Percentiles rank a stretch among this genome's conserved stretches.
phyloP scores from a whole-genome alignment of 1,284 basidiomycete species.

The Cryptococcus hybrid region DNA sequence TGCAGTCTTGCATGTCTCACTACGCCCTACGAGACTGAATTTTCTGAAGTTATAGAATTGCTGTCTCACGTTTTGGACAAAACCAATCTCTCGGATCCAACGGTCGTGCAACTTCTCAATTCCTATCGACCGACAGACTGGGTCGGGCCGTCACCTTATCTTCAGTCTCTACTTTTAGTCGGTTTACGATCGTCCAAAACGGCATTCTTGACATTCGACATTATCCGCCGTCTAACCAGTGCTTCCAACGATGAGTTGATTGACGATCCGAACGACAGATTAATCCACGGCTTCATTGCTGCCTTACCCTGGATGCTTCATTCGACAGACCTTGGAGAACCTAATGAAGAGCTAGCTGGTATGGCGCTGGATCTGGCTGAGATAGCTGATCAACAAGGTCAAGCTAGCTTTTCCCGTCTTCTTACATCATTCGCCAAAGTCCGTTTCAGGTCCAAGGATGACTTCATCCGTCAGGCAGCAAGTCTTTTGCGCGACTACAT shows the following conservation, averaged over 20 bases:
- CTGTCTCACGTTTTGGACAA: conserved; percentile 68
- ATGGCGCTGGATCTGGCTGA: conserved; percentile 73
- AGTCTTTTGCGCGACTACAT: conserved; percentile 75
- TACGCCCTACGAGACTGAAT: conserved; percentile 81
- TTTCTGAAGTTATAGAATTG: conserved; percentile 65
- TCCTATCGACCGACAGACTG: conserved; percentile 71
- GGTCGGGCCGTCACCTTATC: conserved; percentile 60
- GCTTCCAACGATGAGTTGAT: conserved; percentile 66
- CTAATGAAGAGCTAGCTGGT: conserved; percentile 62
- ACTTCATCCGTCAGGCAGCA: conserved; percentile 88
- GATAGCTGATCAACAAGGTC: conserved; percentile 69
- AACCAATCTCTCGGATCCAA: conserved; percentile 68
- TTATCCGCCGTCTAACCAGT: conserved; percentile 66
- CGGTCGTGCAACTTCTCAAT: conserved; percentile 62
- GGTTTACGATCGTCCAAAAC: conserved; percentile 80
- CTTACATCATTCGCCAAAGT: conserved; percentile 84
- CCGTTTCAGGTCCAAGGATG: conserved; percentile 88
- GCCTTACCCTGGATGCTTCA: conserved; percentile 87
- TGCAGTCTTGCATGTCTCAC: conserved; percentile 75
- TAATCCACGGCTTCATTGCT: conserved; percentile 79
- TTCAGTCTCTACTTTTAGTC: conserved; percentile 74
- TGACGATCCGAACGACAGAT: conserved; percentile 67
- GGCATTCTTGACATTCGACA: conserved; percentile 64
- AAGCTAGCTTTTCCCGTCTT: conserved; percentile 73
- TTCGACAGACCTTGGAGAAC: conserved; percentile 66